phyloP scores from a whole-genome alignment of 345 rosid species.

The Murraya koenigii region DNA sequence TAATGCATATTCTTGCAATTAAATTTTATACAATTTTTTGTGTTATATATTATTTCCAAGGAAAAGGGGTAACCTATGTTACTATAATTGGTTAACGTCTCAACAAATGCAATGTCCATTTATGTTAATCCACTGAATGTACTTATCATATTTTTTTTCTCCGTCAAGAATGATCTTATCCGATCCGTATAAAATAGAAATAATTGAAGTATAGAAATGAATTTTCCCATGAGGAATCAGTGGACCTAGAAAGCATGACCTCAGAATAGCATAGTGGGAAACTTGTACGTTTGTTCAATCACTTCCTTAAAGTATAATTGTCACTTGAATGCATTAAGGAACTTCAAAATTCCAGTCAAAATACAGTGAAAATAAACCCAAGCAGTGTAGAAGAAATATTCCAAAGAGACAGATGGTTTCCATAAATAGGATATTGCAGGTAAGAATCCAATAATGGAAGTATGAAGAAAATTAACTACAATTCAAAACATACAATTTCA shows the following conservation, averaged over 20 bases:
- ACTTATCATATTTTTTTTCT: not conserved
- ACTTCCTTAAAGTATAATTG: conserved; percentile 11
- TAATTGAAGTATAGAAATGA: conserved; percentile 2
- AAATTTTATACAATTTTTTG: no score
- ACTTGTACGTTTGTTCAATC: conserved; percentile 18
- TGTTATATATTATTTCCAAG: no score
- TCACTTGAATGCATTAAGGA: conserved; percentile 12
- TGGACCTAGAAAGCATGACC: conserved; percentile 6
- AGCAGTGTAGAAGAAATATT: not conserved
- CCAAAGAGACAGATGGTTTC: not conserved
- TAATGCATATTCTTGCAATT: not conserved
- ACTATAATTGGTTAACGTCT: not conserved
- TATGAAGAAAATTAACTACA: not conserved
- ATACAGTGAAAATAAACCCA: conserved; percentile 2
- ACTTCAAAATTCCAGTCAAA: not conserved
- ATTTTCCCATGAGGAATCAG: not conserved
- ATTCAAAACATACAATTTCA: not conserved
- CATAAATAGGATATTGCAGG: not conserved
- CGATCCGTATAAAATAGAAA: not conserved
- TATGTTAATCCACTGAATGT: not conserved
- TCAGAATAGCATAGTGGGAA: conserved; percentile 13
- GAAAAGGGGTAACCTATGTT: no score
- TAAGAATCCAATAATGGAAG: not conserved
- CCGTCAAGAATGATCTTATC: not conserved
- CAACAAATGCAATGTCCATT: not conserved